Conservation (phyloP, 176 grass and related monocot genomes). For the Bothriochloa decipiens region DNA sequence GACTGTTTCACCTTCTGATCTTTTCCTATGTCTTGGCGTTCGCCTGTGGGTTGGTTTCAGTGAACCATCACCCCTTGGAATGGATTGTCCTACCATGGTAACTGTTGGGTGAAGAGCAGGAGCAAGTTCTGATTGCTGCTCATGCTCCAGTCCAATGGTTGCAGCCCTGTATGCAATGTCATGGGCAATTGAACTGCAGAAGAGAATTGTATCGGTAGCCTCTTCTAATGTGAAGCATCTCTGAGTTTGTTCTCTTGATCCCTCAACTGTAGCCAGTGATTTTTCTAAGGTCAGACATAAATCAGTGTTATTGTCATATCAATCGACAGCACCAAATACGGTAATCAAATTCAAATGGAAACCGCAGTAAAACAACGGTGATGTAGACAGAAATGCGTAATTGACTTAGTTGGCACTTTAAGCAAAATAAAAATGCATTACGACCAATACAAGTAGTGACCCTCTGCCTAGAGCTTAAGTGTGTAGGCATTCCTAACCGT, state of each 20-base stretch:
- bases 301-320: constrained; percentile 11
- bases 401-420: not conserved
- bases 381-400: not conserved
- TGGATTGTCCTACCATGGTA: constrained; percentile 49
- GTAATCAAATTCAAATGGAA: not conserved
- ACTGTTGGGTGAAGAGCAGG: constrained; percentile 38
- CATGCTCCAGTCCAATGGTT: constrained; percentile 64
- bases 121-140: constrained; percentile 35
- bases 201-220: constrained; percentile 73
- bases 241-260: constrained; percentile 46
- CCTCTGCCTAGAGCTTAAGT: not conserved
- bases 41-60: constrained; percentile 43
- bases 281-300: constrained; percentile 48
- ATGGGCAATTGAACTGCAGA: constrained; percentile 84
- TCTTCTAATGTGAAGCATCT: constrained; percentile 87
- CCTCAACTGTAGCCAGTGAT: constrained; percentile 44
- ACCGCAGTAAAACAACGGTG: not conserved
- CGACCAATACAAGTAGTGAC: not conserved
- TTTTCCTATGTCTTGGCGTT: constrained; percentile 58
- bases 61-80: constrained; percentile 41
- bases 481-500: not conserved
- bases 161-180: constrained; percentile 78
- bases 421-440: not conserved
- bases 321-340: constrained; percentile 12
- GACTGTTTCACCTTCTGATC: constrained; percentile 57